These are phyloP conservation scores for Cucurbita pepo DNA, from an alignment of 306 rosid genomes.

Conservation along the genomic window DNA sequence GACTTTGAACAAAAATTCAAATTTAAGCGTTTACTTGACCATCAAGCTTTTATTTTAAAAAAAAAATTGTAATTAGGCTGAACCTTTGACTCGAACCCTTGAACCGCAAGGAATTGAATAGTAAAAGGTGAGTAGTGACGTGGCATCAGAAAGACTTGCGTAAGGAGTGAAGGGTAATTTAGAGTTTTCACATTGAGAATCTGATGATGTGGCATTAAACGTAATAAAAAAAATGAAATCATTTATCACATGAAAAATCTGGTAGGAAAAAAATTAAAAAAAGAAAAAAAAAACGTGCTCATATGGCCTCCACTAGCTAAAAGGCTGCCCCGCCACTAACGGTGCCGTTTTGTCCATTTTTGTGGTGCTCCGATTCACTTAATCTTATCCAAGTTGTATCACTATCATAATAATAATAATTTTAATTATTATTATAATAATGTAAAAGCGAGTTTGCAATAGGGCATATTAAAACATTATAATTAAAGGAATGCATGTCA, in stretches of 20 bases:
- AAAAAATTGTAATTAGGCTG: no score
- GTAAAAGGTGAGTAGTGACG: neutral
- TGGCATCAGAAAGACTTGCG: no score
- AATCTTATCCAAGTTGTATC: neutral
- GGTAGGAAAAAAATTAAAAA: neutral
- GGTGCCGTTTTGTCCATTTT: neutral
- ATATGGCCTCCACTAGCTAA: neutral
- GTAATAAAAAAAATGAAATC: neutral
- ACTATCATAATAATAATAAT: neutral
- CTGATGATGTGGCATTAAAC: neutral
- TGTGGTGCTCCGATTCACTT: neutral
- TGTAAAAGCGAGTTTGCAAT: neutral
- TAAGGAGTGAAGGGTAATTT: neutral
- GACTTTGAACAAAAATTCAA: neutral
- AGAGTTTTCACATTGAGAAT: neutral
- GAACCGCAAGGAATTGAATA: no score
- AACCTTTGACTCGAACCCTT: no score
- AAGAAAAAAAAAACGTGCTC: neutral
- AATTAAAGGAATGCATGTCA: neutral
- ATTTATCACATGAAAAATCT: neutral
- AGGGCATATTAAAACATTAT: neutral
- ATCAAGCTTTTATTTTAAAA: no score
- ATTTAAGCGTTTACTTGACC: neutral
- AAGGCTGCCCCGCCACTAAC: neutral
- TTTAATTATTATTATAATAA: neutral